These are phyloP conservation scores for Tylopilus intermedius DNA, from an alignment of 768 basidiomycete genomes.

Conservation along the genomic window DNA sequence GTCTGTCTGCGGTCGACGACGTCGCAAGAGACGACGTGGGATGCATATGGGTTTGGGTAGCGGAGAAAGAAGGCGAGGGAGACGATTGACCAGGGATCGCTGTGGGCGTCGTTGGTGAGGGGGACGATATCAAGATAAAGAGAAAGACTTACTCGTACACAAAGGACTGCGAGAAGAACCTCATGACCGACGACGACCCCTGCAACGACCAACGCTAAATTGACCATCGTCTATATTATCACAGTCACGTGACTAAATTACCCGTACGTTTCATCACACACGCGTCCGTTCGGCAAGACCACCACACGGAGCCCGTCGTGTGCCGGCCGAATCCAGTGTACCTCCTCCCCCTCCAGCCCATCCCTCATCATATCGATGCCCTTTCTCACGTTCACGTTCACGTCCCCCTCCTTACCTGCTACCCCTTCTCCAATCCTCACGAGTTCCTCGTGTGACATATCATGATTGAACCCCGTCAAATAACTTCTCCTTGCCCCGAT, in stretches of 20 bases:
- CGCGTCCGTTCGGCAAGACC: slow-evolving; percentile 36
- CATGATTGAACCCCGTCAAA: slow-evolving; percentile 70
- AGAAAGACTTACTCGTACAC: slow-evolving; percentile 46
- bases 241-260: slow-evolving; percentile 6
- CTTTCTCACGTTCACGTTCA: slow-evolving; percentile 33
- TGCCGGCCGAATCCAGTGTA: slow-evolving; percentile 63
- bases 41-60: slow-evolving; percentile 92
- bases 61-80: slow-evolving; percentile 91
- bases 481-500: slow-evolving; percentile 63
- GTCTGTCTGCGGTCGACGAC: slow-evolving; percentile 82
- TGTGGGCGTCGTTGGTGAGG: slow-evolving; percentile 23
- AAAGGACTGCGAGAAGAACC: slow-evolving; percentile 52
- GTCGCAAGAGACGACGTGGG: slow-evolving; percentile 93
- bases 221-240: background rate
- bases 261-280: slow-evolving; percentile 51
- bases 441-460: slow-evolving; percentile 76
- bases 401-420: slow-evolving; percentile 25
- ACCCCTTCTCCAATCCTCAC: slow-evolving; percentile 55
- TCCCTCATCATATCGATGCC: slow-evolving; percentile 46
- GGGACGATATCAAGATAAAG: fast-evolving
- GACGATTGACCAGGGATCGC: slow-evolving; percentile 92
- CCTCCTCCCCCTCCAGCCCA: slow-evolving; percentile 39
- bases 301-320: slow-evolving; percentile 68
- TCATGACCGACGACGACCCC: slow-evolving; percentile 46
- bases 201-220: slow-evolving; percentile 1